Percentiles rank a stretch among this genome's conserved stretches.
Evolutionary conservation across 495 filamentous ascomycete genomes (phyloP).

Genomic region (Penicillium desertorum): DNA sequence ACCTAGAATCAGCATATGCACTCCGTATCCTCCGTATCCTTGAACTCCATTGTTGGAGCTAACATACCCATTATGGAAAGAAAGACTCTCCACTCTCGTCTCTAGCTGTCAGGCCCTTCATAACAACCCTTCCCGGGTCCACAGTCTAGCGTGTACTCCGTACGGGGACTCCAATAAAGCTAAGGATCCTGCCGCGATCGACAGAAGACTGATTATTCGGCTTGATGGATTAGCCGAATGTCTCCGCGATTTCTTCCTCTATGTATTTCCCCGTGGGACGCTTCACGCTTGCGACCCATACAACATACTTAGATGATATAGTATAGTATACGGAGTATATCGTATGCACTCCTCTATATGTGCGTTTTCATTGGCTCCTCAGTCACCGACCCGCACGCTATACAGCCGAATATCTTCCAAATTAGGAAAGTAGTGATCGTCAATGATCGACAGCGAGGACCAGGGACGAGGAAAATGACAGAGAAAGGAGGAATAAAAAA

Average conservation of each 20-base stretch:
- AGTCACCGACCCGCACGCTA: neutral
- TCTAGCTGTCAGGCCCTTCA: constrained; percentile 6
- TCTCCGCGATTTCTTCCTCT: neutral
- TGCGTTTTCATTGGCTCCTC: neutral
- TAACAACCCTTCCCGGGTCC: neutral
- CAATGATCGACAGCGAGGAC: neutral
- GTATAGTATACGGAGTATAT: neutral
- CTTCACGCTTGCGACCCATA: neutral
- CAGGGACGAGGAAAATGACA: neutral
- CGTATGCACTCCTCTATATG: neutral
- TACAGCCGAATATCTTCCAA: neutral
- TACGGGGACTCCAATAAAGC: neutral
- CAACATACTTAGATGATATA: neutral
- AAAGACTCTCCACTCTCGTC: neutral
- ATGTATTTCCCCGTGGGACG: neutral
- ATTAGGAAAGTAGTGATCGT: constrained; percentile 2
- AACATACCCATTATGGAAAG: neutral
- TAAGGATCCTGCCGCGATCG: constrained; percentile 7
- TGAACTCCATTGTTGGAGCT: constrained; percentile 4
- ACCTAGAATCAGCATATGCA: neutral
- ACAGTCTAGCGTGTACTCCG: constrained; percentile 8
- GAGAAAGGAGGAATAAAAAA: neutral
- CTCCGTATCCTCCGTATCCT: neutral
- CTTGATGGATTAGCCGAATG: neutral
- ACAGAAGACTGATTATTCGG: neutral